Base-by-base conservation (phyloP, 2,329 filamentous ascomycete genomes). In the Talaromyces funiculosus region DNA sequence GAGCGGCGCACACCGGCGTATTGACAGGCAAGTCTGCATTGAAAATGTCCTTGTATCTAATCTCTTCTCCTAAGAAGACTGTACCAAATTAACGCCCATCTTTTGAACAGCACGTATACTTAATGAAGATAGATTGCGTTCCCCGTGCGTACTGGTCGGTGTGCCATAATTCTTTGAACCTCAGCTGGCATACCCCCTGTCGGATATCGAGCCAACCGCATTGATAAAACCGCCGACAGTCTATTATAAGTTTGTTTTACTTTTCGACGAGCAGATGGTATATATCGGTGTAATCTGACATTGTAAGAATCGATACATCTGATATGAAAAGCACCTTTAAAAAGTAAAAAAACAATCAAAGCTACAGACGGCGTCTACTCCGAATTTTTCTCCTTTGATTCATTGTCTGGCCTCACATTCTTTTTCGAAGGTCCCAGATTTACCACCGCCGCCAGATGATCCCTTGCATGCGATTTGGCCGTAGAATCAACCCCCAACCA, bases 401-500 rank as follows among this genome's bases (percentile, higher is more conserved):
- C 40, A 43, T 14, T 22, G 1, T 43, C 12, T 10, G 8, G 12
- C 10, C 2, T 22, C 40, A 22, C 40, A 22, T 4, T 22, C 40
- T 43, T 18, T 16, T 43, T 12, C 31, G n/a, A 51, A 31, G 45
- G 45, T 16, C 45, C 45, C 45, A 51, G 31, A 31, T 51, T 51
- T 24, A 51, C 12, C 24, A 9, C 45, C 45, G 24, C 45, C 24
- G 24, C 24, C 24, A 8, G 24, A 31, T 51, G 45, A 31, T 51
- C 45, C 45, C 45, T 51, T 24, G 45, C 45, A 51, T 51, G 45
- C 45, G 45, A 31, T 24, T 51, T 51, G 45, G 7, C 45, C 14
- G 24, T 55, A 55, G 53, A 67, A 51, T 51, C 67, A 40, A 66
- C 67, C 18, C 68, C 80, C 20, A 82, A 66, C 80, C 80, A 82